Evolutionary conservation across 805 yeast genomes (phyloP), one percentile per base, ranked within the genome.

Genomic region (Myxozyma neglecta): DNA sequence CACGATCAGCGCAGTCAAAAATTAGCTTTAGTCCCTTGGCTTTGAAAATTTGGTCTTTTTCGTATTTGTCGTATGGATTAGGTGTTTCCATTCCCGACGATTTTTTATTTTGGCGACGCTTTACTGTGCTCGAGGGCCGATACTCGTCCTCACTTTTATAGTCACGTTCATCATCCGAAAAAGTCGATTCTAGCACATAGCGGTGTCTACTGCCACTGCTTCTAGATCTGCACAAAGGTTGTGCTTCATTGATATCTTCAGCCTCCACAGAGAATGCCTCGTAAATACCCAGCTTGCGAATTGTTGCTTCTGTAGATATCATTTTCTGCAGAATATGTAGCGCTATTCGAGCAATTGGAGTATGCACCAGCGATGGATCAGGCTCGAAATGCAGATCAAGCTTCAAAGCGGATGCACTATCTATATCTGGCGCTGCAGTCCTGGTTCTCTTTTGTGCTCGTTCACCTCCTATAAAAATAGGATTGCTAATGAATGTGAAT

Each of bases 401-500:
- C 20, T 9, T 42, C 18, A 42, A 20, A 6, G 32, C 47, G 1
- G 55, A 24, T 16, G 40, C 18, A 1, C 39, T 44, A 10, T 32
- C 24, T 8, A 20, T 43, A 40, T 35, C 20, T 6, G n/a, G 46
- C 18, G 43, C 6, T 14, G 36, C 42, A 5, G 47, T 14, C 36
- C 36, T 43, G 35, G n/a, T 46, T 6, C 18, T 42, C 39, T 24
- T 51, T 9, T 10, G 35, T 9, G 14, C 35, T 20, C 9, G 35
- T 20, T 34, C 54, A 16, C 18, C 14, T 3, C 57, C 53, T 6
- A 59, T 40, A 34, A 60, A 63, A 35, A 54, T 34, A 6, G 67
- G 67, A 37, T 64, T 37, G 39, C 61, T 61, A n/a, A 52, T 43
- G 20, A 64, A 20, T 14, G 67, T 64, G 34, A 64, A 51, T 8